phyloP scores from a whole-genome alignment of 345 rosid genomes.

The Abelmoschus esculentus region DNA sequence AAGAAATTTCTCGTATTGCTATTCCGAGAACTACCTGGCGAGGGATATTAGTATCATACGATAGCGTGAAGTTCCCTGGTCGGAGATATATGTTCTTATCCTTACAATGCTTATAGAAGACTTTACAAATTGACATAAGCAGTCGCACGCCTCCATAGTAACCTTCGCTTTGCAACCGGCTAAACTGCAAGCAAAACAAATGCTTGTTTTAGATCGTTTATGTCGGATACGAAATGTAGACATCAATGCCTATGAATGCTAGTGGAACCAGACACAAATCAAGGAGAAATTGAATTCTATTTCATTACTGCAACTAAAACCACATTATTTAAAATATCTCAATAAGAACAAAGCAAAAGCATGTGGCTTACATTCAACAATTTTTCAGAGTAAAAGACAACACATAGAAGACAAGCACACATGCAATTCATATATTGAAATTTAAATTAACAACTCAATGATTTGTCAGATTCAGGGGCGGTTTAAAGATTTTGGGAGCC shows the following conservation, averaged over 20 bases:
- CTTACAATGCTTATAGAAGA: conserved; percentile 49
- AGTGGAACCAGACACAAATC: background rate
- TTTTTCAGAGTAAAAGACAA: conserved; percentile 1
- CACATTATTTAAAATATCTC: background rate
- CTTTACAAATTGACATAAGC: conserved; percentile 83
- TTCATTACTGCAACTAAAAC: background rate
- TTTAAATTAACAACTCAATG: background rate
- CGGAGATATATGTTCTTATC: conserved; percentile 50
- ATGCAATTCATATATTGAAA: background rate
- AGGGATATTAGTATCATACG: conserved; percentile 89
- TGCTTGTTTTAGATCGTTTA: background rate
- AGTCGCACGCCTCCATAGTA: conserved; percentile 89
- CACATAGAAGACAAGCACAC: background rate
- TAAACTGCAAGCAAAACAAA: conserved; percentile 31
- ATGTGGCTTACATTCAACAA: background rate
- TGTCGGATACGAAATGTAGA: background rate
- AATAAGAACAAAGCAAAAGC: background rate
- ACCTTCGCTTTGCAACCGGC: conserved; percentile 74
- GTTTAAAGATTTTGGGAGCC: too few species aligned
- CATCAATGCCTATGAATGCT: background rate
- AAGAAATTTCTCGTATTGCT: background rate
- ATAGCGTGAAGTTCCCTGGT: conserved; percentile 46
- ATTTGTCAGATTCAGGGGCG: too few species aligned
- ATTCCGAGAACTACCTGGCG: conserved; percentile 54
- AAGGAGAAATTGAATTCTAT: background rate